Percentiles rank a stretch among this genome's conserved stretches.
Conservation (phyloP, 495 filamentous ascomycete genomes). For the Daldinia vernicosa region DNA sequence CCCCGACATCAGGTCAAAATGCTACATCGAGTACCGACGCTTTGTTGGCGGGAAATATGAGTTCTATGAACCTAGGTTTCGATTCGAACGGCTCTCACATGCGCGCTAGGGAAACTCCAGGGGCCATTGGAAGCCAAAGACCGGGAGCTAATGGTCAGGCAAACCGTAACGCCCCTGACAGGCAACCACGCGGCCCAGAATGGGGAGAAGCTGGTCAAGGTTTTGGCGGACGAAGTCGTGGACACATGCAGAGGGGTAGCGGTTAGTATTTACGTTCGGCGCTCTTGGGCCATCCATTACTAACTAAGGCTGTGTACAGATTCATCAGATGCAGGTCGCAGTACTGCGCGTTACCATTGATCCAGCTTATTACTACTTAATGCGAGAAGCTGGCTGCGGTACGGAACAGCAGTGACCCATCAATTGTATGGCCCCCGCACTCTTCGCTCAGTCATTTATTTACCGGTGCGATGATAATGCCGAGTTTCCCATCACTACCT, state of each 20-base stretch:
- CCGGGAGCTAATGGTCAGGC: conserved; percentile 71
- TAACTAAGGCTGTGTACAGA: conserved; percentile 40
- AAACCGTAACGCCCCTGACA: conserved; percentile 74
- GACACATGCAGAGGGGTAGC: conserved; percentile 82
- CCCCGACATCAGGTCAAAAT: conserved; percentile 75
- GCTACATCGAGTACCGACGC: conserved; percentile 60
- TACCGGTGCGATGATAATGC: background rate
- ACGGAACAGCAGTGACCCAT: background rate
- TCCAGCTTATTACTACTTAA: background rate
- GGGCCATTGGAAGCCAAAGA: conserved; percentile 88
- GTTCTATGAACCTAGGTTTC: conserved; percentile 71
- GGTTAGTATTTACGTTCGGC: conserved; percentile 57
- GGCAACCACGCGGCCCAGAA: conserved; percentile 87
- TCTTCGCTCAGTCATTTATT: background rate
- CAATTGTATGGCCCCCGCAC: background rate
- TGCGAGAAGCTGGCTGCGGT: background rate
- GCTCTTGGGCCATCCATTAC: conserved; percentile 12
- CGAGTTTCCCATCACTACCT: background rate
- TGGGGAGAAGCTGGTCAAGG: conserved; percentile 70
- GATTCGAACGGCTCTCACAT: conserved; percentile 57
- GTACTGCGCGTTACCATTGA: conserved; percentile 45
- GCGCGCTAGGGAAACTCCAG: conserved; percentile 60
- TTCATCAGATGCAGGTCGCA: conserved; percentile 48
- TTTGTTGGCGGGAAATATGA: conserved; percentile 64
- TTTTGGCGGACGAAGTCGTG: conserved; percentile 72